Evolutionary conservation across 208 protist species (phyloP).

Genomic region (Leishmania tropica): DNA sequence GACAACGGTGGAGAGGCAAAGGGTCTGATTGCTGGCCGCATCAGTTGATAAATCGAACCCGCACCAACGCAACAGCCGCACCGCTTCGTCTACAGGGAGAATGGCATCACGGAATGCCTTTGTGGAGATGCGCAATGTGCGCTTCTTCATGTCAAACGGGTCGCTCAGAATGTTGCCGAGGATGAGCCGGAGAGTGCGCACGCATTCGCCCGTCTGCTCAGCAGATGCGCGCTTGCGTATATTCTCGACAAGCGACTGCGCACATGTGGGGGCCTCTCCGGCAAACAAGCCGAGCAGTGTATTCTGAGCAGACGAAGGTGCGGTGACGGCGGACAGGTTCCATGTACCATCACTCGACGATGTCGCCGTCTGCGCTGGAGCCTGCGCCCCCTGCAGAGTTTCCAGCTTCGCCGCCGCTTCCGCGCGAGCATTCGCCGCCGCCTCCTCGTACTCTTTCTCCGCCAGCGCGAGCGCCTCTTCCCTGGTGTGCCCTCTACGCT

Average conservation of each 20-base stretch:
- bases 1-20: constrained; percentile 69
- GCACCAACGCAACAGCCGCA: constrained; percentile 59
- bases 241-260: constrained; percentile 31
- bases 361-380: neutral
- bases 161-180: constrained; percentile 61
- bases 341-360: constrained; percentile 23
- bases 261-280: constrained; percentile 6
- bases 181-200: constrained; percentile 58
- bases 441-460: constrained; percentile 54
- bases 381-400: constrained; percentile 7
- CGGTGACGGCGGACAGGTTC: constrained; percentile 39
- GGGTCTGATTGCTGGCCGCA: constrained; percentile 31
- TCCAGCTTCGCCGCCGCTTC: constrained; percentile 35
- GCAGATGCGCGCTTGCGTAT: constrained; percentile 30
- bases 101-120: constrained; percentile 59
- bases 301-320: constrained; percentile 9
- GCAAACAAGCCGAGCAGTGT: constrained; percentile 40
- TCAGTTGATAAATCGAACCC: constrained; percentile 68
- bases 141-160: constrained; percentile 72
- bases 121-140: constrained; percentile 62
- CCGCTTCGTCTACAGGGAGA: constrained; percentile 43
- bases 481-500: constrained; percentile 49
- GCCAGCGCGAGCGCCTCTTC: constrained; percentile 62
- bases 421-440: constrained; percentile 29
- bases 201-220: constrained; percentile 28